Conservation (phyloP, 2,329 filamentous ascomycete genomes). For the Penicillium sp. region DNA sequence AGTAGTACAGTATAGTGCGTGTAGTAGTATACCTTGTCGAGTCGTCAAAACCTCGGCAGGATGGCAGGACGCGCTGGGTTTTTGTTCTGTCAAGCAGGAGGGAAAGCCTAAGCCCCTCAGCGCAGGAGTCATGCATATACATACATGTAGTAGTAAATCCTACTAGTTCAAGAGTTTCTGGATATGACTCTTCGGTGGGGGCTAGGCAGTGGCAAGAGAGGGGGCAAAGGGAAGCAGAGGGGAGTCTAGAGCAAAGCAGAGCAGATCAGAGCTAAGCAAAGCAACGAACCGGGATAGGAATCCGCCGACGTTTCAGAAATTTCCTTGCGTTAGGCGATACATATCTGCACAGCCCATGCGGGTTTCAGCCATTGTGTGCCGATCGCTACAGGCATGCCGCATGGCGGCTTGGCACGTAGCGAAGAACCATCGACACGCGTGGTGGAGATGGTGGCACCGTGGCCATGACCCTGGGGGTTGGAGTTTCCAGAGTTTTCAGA, state of each 20-base stretch:
- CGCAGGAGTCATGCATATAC: too few species aligned
- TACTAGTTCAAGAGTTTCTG: too few species aligned
- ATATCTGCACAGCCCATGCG: conserved; percentile 9
- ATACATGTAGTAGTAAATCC: too few species aligned
- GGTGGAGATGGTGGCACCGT: background rate
- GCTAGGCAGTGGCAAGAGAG: too few species aligned
- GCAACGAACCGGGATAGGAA: conserved; percentile 12
- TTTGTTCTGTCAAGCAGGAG: too few species aligned
- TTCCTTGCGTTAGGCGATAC: conserved; percentile 16
- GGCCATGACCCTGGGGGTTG: background rate
- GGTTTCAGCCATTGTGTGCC: conserved; percentile 18
- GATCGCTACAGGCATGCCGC: conserved; percentile 20
- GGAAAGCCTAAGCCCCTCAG: too few species aligned
- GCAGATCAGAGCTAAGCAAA: background rate
- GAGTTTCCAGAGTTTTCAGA: background rate
- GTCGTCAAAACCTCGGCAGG: too few species aligned
- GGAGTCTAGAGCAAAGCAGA: conserved; percentile 4
- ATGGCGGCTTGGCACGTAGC: conserved; percentile 16
- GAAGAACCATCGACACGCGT: conserved; percentile 19
- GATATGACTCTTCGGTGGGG: too few species aligned
- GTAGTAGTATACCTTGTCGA: too few species aligned
- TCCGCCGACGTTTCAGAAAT: conserved; percentile 23
- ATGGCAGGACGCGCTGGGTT: too few species aligned
- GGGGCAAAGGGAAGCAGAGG: background rate
- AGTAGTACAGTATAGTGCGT: too few species aligned